Conservation (phyloP, 495 filamentous ascomycete species). For the Venustampulla echinocandica region DNA sequence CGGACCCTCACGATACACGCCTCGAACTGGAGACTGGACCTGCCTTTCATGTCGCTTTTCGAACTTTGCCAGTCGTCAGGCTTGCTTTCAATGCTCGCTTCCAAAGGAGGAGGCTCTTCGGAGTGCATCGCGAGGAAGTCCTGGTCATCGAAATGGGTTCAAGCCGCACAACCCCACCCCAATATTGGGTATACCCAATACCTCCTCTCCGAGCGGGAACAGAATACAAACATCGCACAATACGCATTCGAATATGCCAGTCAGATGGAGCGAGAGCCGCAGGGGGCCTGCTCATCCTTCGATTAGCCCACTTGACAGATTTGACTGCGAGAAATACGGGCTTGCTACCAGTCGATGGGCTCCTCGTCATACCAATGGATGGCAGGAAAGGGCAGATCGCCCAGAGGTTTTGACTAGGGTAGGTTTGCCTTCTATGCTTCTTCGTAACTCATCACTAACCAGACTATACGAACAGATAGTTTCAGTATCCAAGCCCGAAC, state of each 20-base stretch:
- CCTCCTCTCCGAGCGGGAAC: too few species aligned
- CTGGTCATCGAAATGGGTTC: background rate
- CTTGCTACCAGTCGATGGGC: conserved; percentile 20
- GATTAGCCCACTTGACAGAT: background rate
- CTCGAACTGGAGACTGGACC: conserved; percentile 9
- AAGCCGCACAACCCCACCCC: background rate
- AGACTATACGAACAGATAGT: conserved; percentile 2
- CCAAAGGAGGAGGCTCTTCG: background rate
- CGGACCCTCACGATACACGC: background rate
- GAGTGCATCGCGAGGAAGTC: background rate
- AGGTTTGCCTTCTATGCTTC: background rate
- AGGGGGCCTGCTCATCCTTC: background rate
- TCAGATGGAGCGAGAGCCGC: background rate
- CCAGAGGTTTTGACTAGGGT: conserved; percentile 15
- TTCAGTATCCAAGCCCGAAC: background rate
- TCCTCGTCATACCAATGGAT: conserved; percentile 7
- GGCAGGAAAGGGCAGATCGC: background rate
- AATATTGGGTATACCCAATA: background rate
- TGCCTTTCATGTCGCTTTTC: conserved; percentile 41
- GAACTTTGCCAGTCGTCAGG: conserved; percentile 21
- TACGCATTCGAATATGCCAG: too few species aligned
- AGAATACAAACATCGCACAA: background rate
- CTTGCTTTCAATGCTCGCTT: conserved; percentile 15
- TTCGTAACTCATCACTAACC: background rate
- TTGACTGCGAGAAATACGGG: background rate